Evolutionary conservation across 108 stramenopile genomes (phyloP), one percentile per base, ranked within the genome.

Genomic region (Nitzschia inconspicua): DNA sequence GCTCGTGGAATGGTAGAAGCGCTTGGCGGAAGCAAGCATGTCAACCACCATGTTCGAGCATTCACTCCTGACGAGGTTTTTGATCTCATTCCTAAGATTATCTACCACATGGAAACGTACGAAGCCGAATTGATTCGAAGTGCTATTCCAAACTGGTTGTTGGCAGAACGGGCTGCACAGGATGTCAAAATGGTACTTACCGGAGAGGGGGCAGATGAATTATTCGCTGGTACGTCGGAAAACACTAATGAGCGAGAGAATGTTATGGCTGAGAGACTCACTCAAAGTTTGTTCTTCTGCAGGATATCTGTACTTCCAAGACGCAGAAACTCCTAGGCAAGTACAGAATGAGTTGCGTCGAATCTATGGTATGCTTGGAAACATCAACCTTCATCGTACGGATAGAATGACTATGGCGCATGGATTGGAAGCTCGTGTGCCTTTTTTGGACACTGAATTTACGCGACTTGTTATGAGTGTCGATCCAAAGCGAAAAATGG

Each of bases 391-490:
- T 59, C 83, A 82, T 43, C 67, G 87, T 7, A 83, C 83, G 2
- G 87, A 88, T 64, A 65, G 83, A 30, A 88, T 88, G 87, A 88
- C 87, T 11, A 88, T 88, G 87, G 87, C 87, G 3, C 83, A 85
- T 61, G 71, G 76, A 4, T 57, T 88, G 30, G 87, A 88, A 49
- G 87, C 87, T 20, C 80, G 87, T 39, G 87, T 88, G 19, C 87
- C 87, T n/a, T 88, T 88, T 51, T 56, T 88, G 32, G 87, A 88
- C 43, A 83, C 82, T 13, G 75, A 84, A 59, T 83, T 83, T 59
- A 85, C 79, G 5, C 49, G 63, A 36, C 58, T 83, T 4, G 75
- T 73, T 60, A 86, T 86, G 85, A 80, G 78, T 42, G 67, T 86
- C 9, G 79, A 86, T 39, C 85, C 85, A 11, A 63, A 59, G 25